Percentiles rank a stretch among this genome's conserved stretches.
Conservation (phyloP, 345 rosid species). For the rapeseed (Brassica napus) region DNA sequence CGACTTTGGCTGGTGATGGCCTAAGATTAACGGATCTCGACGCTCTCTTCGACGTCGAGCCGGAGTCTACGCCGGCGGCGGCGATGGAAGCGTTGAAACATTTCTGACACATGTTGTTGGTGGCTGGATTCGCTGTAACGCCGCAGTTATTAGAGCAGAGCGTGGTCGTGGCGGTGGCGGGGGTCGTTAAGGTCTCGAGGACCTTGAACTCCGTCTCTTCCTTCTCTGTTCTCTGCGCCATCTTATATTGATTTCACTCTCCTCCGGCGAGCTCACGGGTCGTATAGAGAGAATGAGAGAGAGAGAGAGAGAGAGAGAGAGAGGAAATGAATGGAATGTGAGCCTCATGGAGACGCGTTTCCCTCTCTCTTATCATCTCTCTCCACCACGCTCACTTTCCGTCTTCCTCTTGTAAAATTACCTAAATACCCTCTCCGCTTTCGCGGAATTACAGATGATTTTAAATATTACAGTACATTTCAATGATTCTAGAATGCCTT, state of each 20-base stretch:
- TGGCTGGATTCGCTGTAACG: slow-evolving; percentile 81
- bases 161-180: slow-evolving; percentile 9
- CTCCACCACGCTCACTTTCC: neutral
- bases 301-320: neutral
- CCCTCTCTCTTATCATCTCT: neutral
- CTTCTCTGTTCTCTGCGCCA: slow-evolving; percentile 89
- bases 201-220: slow-evolving; percentile 98
- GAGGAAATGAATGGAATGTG: slow-evolving; percentile 51
- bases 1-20: slow-evolving; percentile 33
- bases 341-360: slow-evolving; percentile 91
- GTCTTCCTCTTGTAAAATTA: neutral
- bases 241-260: slow-evolving; percentile 14
- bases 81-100: slow-evolving; percentile 74
- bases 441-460: neutral
- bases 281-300: neutral
- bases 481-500: neutral
- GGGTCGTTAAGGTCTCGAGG: slow-evolving; percentile 54
- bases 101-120: slow-evolving; percentile 96
- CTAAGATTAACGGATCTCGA: slow-evolving; percentile 58
- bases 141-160: slow-evolving; percentile 84
- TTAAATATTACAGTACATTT: neutral
- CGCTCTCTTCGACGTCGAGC: slow-evolving; percentile 46
- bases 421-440: neutral
- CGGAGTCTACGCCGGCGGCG: slow-evolving; percentile 32
- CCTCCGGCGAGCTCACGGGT: slow-evolving; percentile 10